A percentile compares a stretch with the other conserved stretches of the same genome.
Conservation (phyloP, 2,329 filamentous ascomycete species). For the Aspergillus luchuensis region DNA sequence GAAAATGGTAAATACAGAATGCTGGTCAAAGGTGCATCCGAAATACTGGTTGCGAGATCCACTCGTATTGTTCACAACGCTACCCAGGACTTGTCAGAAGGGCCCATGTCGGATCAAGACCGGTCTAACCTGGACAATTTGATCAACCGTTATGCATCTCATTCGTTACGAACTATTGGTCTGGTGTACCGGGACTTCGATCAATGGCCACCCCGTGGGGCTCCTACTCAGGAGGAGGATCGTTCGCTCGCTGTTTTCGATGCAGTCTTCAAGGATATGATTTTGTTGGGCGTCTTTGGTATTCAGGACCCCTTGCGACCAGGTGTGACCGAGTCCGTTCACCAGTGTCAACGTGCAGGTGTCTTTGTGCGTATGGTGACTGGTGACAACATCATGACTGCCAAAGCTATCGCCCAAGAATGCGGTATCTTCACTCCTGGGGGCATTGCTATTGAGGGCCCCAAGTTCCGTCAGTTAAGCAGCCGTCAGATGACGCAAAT, state of each 20-base stretch:
- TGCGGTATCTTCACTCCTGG: conserved; percentile 72
- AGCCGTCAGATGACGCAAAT: conserved; percentile 66
- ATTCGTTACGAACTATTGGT: conserved; percentile 81
- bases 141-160: conserved; percentile 75
- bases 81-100: conserved; percentile 57
- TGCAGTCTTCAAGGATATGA: conserved; percentile 67
- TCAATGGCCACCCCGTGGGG: conserved; percentile 74
- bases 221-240: conserved; percentile 59
- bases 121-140: conserved; percentile 62
- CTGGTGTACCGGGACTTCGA: conserved; percentile 83
- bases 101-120: conserved; percentile 59
- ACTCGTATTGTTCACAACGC: conserved; percentile 60
- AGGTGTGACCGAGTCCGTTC: conserved; percentile 73
- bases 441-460: conserved; percentile 75
- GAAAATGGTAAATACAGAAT: conserved; percentile 59
- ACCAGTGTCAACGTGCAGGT: conserved; percentile 71
- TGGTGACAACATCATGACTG: conserved; percentile 78
- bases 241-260: conserved; percentile 66
- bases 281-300: conserved; percentile 70
- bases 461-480: conserved; percentile 72
- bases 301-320: conserved; percentile 79
- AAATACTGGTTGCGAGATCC: conserved; percentile 52
- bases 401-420: conserved; percentile 75
- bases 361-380: conserved; percentile 85
- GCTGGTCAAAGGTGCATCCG: conserved; percentile 56